Base-by-base conservation (phyloP, 164 flowering plant genomes). In the Dillenia turbinata region DNA sequence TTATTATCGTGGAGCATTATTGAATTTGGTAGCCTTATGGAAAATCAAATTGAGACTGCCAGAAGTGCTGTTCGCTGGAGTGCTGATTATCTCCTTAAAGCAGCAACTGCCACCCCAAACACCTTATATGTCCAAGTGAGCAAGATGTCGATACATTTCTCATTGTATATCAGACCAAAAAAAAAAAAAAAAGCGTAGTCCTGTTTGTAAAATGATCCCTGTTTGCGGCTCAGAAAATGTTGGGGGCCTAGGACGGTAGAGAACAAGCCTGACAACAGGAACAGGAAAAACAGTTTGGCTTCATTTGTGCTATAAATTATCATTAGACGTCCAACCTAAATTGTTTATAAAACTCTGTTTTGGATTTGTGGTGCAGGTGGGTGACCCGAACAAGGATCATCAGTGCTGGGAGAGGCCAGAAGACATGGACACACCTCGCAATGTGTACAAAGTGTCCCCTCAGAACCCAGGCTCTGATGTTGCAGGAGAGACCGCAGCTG, bases 401-500 rank as follows among this genome's bases (percentile, higher is more conserved):
- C 55, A 54, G 40, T 92, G 98, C 70, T 90, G 98, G 96, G 98
- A 90, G 74, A 83, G 98, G 68, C 96, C 98, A 11, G 96, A 92
- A 73, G 96, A 90, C 66, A 92, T 92, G 96, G 98, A 90, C 80
- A 92, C 98, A 1, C 78, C 90, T 17, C 82, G 96, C 5, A 82
- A 71, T 56, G 90, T 85, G 19, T 90, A 88, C 80, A 86, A 82
- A 68, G 89, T 93, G 10, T 57, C 87, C 1, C 44, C 83, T 2
- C 86, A 83, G 52, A 90, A 77, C 73, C 97, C 97, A 12, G 97
- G 97, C 9, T 87, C 98, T 13, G 98, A 93, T 72, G 97, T 93
- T 12, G 97, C 96, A n/a, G 97, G 90, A 12, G 98, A 93, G 75
- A 93, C 94, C 4, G 92, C 97, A 1, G 97, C 98, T 11, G 98